These are phyloP conservation scores for Penicillium vulpinum DNA, from an alignment of 2,329 filamentous ascomycete species.

Conservation along the genomic window DNA sequence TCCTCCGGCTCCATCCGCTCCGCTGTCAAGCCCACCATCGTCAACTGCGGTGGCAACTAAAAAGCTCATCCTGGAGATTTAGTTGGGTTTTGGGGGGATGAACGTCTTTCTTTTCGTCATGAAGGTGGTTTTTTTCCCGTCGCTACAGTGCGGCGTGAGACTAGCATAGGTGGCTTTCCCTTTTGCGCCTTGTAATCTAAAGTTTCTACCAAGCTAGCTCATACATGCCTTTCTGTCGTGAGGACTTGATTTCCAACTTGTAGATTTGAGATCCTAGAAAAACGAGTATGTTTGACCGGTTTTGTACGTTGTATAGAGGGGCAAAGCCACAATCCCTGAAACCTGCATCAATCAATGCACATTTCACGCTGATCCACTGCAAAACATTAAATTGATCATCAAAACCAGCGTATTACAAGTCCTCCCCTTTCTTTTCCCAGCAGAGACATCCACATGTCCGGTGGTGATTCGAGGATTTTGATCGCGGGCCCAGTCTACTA, in stretches of 20 bases:
- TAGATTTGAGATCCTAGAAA: neutral
- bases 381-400: neutral
- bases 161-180: constrained; percentile 10
- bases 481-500: neutral
- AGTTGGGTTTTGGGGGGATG: constrained; percentile 7
- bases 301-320: neutral
- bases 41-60: constrained; percentile 51
- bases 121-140: neutral
- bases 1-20: constrained; percentile 54
- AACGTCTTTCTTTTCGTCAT: constrained; percentile 9
- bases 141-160: constrained; percentile 2
- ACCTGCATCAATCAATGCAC: neutral
- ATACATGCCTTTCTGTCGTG: constrained; percentile 5
- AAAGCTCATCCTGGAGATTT: constrained; percentile 17
- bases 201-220: constrained; percentile 24
- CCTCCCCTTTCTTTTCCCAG: neutral
- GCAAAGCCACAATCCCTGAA: neutral
- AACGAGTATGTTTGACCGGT: neutral
- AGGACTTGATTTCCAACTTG: neutral
- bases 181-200: constrained; percentile 30
- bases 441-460: neutral
- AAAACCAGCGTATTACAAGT: neutral
- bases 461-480: neutral
- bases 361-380: neutral
- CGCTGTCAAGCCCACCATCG: constrained; percentile 57